A percentile compares a stretch with the other conserved stretches of the same genome.
These are phyloP conservation scores for Centella asiatica DNA, from an alignment of 129 eudicot genomes.

Conservation along the genomic window DNA sequence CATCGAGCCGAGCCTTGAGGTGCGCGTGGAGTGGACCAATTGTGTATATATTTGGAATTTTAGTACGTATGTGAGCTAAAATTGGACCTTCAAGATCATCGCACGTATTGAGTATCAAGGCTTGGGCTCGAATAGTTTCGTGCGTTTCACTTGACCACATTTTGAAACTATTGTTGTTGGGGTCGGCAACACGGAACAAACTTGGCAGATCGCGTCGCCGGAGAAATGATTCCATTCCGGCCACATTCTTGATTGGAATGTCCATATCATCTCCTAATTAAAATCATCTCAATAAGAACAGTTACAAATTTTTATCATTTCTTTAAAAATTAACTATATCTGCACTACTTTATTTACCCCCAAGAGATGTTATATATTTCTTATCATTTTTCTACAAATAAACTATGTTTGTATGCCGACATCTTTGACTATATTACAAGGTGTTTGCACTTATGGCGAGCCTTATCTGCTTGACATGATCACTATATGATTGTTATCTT, in stretches of 20 bases:
- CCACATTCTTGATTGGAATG: conserved; percentile 14
- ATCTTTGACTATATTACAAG: too few species aligned
- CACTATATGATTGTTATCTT: too few species aligned
- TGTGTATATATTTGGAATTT: conserved; percentile 29
- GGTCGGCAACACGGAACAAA: conserved; percentile 24
- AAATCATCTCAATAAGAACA: too few species aligned
- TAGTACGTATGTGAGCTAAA: conserved; percentile 12
- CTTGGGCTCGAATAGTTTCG: conserved; percentile 22
- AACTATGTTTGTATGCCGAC: too few species aligned
- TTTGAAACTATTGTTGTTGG: conserved; percentile 12
- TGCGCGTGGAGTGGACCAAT: conserved; percentile 31
- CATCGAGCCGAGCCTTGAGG: conserved; percentile 6
- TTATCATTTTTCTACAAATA: too few species aligned
- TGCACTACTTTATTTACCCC: too few species aligned
- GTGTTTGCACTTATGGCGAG: too few species aligned
- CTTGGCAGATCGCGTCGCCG: conserved; percentile 39
- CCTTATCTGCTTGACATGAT: too few species aligned
- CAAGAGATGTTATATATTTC: too few species aligned
- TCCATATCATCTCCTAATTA: conserved; percentile 30
- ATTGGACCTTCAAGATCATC: conserved; percentile 27
- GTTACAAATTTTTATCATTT: too few species aligned
- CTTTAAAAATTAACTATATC: too few species aligned
- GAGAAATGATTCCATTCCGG: conserved; percentile 26
- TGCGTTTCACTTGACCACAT: conserved; percentile 15
- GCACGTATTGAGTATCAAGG: conserved; percentile 34